phyloP scores from a whole-genome alignment of 108 stramenopile species.

The Skeletonema costatum region DNA sequence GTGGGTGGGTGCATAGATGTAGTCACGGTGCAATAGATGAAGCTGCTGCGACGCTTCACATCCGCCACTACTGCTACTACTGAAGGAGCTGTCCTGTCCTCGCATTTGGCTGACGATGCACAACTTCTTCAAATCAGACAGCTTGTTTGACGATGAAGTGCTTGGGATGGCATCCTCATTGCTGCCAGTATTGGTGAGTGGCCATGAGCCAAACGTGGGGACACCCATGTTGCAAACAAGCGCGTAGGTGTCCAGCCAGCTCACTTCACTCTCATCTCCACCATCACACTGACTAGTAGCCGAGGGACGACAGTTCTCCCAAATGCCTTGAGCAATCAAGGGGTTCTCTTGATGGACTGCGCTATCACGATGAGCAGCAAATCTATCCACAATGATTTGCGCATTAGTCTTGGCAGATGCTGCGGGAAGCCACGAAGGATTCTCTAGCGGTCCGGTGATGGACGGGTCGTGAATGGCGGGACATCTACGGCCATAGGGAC shows the following conservation, averaged over 20 bases:
- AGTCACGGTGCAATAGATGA: slow-evolving; percentile 14
- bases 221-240: slow-evolving; percentile 31
- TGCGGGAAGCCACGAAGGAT: slow-evolving; percentile 13
- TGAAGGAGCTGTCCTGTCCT: slow-evolving; percentile 18
- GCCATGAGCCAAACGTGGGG: slow-evolving; percentile 7
- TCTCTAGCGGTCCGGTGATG: slow-evolving; percentile 16
- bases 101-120: slow-evolving; percentile 79
- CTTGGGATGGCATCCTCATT: not conserved
- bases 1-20: slow-evolving; percentile 79
- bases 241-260: slow-evolving; percentile 33
- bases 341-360: slow-evolving; percentile 48
- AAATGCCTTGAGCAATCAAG: slow-evolving; percentile 34
- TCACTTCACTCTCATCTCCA: not conserved
- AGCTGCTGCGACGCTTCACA: not conserved
- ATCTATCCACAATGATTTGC: slow-evolving; percentile 48
- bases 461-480: slow-evolving; percentile 57
- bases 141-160: slow-evolving; percentile 39
- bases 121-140: slow-evolving; percentile 65
- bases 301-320: slow-evolving; percentile 51
- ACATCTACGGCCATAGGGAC: slow-evolving; percentile 45
- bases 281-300: not conserved
- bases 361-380: slow-evolving; percentile 53
- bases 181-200: not conserved
- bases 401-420: slow-evolving; percentile 72
- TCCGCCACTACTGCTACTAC: slow-evolving; percentile 26